Evolutionary conservation across 192 early-diverging fungal species (phyloP).

Genomic region (Phlyctochytrium bullatum): DNA sequence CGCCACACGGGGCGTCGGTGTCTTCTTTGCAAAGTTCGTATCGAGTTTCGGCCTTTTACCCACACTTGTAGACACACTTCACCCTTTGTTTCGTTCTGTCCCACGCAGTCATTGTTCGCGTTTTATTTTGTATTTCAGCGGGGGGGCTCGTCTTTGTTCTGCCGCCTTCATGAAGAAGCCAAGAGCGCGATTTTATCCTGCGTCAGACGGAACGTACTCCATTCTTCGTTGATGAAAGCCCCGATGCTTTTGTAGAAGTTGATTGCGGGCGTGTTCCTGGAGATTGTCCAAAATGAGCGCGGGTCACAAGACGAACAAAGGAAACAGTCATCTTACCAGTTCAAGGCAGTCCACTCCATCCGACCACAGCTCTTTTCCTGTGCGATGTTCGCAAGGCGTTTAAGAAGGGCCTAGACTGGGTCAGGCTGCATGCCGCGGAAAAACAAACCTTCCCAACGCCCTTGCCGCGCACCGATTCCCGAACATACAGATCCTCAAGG

Average conservation of each 20-base stretch:
- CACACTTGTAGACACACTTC: too few species aligned
- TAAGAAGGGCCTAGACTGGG: slow-evolving; percentile 43
- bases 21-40: too few species aligned
- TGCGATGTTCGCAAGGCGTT: slow-evolving; percentile 65
- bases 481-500: slow-evolving; percentile 81
- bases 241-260: slow-evolving; percentile 74
- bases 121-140: too few species aligned
- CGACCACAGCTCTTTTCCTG: slow-evolving; percentile 66
- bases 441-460: slow-evolving; percentile 60
- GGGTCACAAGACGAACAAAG: background rate
- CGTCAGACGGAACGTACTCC: slow-evolving; percentile 69
- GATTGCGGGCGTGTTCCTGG: slow-evolving; percentile 69
- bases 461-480: slow-evolving; percentile 55
- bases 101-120: too few species aligned
- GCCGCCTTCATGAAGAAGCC: too few species aligned
- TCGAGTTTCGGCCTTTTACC: too few species aligned
- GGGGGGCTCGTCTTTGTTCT: too few species aligned
- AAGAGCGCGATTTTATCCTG: slow-evolving; percentile 21
- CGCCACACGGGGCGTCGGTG: too few species aligned
- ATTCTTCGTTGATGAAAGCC: slow-evolving; percentile 67
- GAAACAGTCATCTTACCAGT: slow-evolving; percentile 48
- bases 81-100: too few species aligned
- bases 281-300: background rate
- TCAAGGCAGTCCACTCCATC: slow-evolving; percentile 81
- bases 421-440: background rate